These are phyloP conservation scores for Penicillium ochrochloron DNA, from an alignment of 495 filamentous ascomycete genomes.

Conservation along the genomic window DNA sequence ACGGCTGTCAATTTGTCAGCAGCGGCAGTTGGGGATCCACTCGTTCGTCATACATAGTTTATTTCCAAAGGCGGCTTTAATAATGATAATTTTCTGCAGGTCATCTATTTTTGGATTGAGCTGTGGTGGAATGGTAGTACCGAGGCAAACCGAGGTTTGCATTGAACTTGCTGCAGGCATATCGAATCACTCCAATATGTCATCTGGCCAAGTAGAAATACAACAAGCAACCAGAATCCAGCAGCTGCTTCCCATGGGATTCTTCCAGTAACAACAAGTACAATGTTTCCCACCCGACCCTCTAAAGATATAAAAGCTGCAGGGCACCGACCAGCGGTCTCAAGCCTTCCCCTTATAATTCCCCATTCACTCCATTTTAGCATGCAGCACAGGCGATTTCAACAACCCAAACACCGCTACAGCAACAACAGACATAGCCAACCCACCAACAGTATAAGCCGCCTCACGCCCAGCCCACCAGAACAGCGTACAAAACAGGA, in stretches of 20 bases:
- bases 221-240: not conserved
- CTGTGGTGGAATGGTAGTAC: not conserved
- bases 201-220: not conserved
- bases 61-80: not conserved
- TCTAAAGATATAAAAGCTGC: not conserved
- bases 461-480: constrained; percentile 95
- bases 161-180: not conserved
- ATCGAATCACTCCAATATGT: not conserved
- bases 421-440: constrained; percentile 76
- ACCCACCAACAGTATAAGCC: constrained; percentile 80
- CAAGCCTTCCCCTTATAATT: not conserved
- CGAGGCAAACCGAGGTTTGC: not conserved
- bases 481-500: constrained; percentile 94
- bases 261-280: no score
- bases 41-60: not conserved
- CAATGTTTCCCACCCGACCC: not conserved
- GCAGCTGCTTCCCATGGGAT: no score
- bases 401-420: constrained; percentile 72
- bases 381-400: constrained; percentile 43
- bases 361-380: constrained; percentile 19
- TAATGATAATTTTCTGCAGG: not conserved
- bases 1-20: constrained; percentile 16
- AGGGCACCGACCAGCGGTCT: not conserved
- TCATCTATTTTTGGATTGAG: not conserved
- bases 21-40: constrained; percentile 5